Conservation (phyloP, 352 stramenopile genomes). For the Pythium pyrilobum region DNA sequence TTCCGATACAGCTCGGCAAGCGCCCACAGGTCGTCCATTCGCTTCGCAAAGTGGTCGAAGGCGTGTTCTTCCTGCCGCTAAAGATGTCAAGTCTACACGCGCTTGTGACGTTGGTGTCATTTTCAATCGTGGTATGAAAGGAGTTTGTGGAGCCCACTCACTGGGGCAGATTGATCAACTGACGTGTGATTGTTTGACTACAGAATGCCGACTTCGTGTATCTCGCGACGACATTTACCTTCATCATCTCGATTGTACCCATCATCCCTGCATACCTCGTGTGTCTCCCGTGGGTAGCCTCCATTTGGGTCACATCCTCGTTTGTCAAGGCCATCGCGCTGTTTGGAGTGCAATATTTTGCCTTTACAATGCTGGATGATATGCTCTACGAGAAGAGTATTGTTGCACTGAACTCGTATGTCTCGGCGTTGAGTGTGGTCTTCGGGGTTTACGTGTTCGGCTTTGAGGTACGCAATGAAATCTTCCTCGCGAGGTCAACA, state of each 20-base stretch:
- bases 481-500: too few species aligned
- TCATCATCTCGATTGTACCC: conserved; percentile 86
- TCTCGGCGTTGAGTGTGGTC: conserved; percentile 80
- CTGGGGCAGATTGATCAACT: background rate
- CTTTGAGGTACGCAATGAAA: conserved; percentile 76
- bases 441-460: conserved; percentile 87
- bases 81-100: conserved; percentile 88
- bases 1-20: conserved; percentile 74
- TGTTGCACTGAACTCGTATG: conserved; percentile 79
- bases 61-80: conserved; percentile 83
- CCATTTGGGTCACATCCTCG: conserved; percentile 71
- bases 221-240: conserved; percentile 77
- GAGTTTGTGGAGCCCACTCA: background rate
- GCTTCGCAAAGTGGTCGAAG: conserved; percentile 76
- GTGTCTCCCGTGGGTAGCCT: conserved; percentile 78
- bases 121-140: conserved; percentile 62
- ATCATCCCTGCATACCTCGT: conserved; percentile 85
- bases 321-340: conserved; percentile 77
- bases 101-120: conserved; percentile 85
- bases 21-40: conserved; percentile 63
- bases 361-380: conserved; percentile 79
- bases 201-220: conserved; percentile 86
- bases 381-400: conserved; percentile 89
- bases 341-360: conserved; percentile 81
- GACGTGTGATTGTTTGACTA: background rate